Conservation (phyloP, 257 asterid species). For the Cynanchum wilfordii region DNA sequence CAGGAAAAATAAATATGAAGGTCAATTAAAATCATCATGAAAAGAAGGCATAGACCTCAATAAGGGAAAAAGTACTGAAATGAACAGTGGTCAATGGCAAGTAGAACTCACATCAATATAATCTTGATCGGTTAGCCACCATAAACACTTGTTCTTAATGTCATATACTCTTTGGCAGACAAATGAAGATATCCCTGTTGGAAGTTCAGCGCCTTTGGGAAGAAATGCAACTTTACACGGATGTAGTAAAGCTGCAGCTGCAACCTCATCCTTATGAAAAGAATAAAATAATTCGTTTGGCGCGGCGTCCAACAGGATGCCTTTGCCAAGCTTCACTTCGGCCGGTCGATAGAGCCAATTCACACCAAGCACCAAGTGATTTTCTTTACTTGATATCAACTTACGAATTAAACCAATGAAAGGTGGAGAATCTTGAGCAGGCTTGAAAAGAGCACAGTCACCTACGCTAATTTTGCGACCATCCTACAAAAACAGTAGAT, state of each 20-base stretch:
- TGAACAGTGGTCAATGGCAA: not conserved
- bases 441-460: slow-evolving; percentile 77
- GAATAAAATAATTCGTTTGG: slow-evolving; percentile 88
- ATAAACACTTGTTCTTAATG: slow-evolving; percentile 33
- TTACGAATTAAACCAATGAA: slow-evolving; percentile 64
- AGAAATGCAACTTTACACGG: slow-evolving; percentile 98
- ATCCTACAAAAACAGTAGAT: slow-evolving; percentile 44
- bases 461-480: slow-evolving; percentile 56
- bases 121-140: slow-evolving; percentile 91
- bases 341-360: slow-evolving; percentile 87
- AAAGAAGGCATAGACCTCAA: not conserved
- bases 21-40: not conserved
- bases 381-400: slow-evolving; percentile 37
- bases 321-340: slow-evolving; percentile 57
- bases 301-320: slow-evolving; percentile 53
- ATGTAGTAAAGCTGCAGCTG: slow-evolving; percentile 86
- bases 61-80: not conserved
- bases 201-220: slow-evolving; percentile 78
- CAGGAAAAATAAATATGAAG: not conserved
- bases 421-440: slow-evolving; percentile 64
- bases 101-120: slow-evolving; percentile 61
- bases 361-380: slow-evolving; percentile 50
- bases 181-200: slow-evolving; percentile 63
- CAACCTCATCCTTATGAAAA: slow-evolving; percentile 71
- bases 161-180: slow-evolving; percentile 85